Conservation (phyloP, 495 filamentous ascomycete genomes). For the Penicillium cosmopolitanum region DNA sequence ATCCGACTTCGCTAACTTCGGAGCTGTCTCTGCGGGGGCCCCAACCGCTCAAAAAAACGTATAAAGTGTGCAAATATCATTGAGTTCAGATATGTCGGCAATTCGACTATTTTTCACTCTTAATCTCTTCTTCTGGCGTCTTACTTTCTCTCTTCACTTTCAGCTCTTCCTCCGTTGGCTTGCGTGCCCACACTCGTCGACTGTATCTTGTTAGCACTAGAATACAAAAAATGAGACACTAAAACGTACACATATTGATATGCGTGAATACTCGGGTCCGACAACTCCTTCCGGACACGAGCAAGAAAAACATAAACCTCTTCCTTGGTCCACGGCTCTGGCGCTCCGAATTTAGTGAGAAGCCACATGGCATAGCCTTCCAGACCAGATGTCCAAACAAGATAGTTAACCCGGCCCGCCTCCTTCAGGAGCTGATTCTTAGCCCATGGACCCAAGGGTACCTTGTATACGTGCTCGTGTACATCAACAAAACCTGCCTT, state of each 20-base stretch:
- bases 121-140: neutral
- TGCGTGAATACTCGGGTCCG: slow-evolving; percentile 20
- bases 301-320: slow-evolving; percentile 28
- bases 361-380: slow-evolving; percentile 33
- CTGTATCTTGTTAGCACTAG: slow-evolving; percentile 4
- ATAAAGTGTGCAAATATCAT: neutral
- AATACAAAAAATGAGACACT: slow-evolving; percentile 17
- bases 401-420: slow-evolving; percentile 20
- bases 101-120: neutral
- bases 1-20: too few species aligned
- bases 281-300: slow-evolving; percentile 20
- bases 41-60: too few species aligned
- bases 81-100: neutral
- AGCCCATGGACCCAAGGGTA: slow-evolving; percentile 29
- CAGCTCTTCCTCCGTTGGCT: neutral
- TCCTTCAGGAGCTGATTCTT: slow-evolving; percentile 22
- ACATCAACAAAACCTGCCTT: slow-evolving; percentile 38
- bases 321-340: slow-evolving; percentile 24
- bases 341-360: slow-evolving; percentile 25
- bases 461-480: slow-evolving; percentile 16
- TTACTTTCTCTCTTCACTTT: neutral
- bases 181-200: neutral
- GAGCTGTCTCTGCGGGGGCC: too few species aligned
- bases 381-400: slow-evolving; percentile 25
- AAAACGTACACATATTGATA: slow-evolving; percentile 21